A percentile compares a stretch with the other conserved stretches of the same genome.
Evolutionary conservation across 148 eudicot genomes (phyloP).

Genomic region (Suaeda aralocaspica): DNA sequence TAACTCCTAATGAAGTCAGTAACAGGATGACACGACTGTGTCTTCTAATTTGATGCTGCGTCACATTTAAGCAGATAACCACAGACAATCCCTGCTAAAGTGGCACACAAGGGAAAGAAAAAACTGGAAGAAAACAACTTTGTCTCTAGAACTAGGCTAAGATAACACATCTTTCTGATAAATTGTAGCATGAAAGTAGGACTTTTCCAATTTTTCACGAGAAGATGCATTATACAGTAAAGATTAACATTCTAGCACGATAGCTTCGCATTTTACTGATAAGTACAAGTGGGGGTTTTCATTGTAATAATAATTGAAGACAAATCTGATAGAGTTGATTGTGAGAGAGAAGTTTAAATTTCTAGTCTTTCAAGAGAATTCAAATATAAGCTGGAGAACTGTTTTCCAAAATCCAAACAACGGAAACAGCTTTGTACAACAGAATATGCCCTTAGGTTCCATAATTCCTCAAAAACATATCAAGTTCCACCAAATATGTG

Average conservation of each 20-base stretch:
- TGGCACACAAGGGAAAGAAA: not conserved
- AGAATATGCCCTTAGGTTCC: not conserved
- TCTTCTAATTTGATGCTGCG: too few species aligned
- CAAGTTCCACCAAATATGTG: not conserved
- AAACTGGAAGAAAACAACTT: not conserved
- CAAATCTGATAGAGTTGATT: not conserved
- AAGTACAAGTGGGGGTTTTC: not conserved
- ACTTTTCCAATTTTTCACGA: too few species aligned
- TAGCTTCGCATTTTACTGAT: not conserved
- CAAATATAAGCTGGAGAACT: not conserved
- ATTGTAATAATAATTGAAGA: not conserved
- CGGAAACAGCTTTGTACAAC: not conserved
- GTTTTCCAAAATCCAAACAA: not conserved
- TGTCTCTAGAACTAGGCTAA: not conserved
- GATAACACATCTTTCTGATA: not conserved
- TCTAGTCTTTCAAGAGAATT: not conserved
- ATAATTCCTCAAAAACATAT: not conserved
- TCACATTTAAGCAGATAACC: too few species aligned
- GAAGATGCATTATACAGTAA: not conserved
- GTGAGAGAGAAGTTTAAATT: too few species aligned
- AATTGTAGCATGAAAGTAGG: not conserved
- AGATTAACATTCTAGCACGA: not conserved
- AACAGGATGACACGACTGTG: too few species aligned
- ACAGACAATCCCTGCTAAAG: too few species aligned
- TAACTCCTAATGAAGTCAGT: too few species aligned